phyloP scores from a whole-genome alignment of 441 rosid species.

The Aquilaria agallochum region DNA sequence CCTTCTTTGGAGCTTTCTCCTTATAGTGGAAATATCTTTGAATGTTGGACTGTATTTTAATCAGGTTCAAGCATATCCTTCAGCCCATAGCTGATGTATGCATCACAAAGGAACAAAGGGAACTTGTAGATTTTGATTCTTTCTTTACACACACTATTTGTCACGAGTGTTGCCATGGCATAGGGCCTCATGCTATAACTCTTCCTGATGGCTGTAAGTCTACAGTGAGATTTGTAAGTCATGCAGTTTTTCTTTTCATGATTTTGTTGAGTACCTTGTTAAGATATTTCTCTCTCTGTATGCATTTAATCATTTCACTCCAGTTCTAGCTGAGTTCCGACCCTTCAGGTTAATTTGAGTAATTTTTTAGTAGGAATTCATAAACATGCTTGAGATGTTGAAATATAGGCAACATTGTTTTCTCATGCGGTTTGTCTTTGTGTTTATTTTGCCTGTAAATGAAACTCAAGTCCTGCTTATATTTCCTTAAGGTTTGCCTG shows the following conservation, averaged over 20 bases:
- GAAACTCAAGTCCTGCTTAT: too few species aligned
- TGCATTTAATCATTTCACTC: too few species aligned
- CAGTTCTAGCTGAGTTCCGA: too few species aligned
- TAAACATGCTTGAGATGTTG: too few species aligned
- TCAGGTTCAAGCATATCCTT: slow-evolving; percentile 87
- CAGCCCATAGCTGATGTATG: slow-evolving; percentile 76
- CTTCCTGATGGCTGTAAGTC: slow-evolving; percentile 87
- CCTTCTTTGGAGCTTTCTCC: background rate
- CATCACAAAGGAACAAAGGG: slow-evolving; percentile 62
- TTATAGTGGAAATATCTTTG: background rate
- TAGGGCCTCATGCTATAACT: slow-evolving; percentile 88
- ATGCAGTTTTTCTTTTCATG: background rate
- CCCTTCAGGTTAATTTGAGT: too few species aligned
- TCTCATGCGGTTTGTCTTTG: too few species aligned
- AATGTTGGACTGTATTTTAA: slow-evolving; percentile 9
- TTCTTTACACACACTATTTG: slow-evolving; percentile 93
- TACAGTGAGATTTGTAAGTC: slow-evolving; percentile 84
- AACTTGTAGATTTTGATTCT: slow-evolving; percentile 90
- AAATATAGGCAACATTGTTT: too few species aligned
- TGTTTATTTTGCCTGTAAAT: too few species aligned
- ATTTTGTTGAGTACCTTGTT: too few species aligned
- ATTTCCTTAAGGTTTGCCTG: too few species aligned
- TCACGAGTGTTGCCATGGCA: slow-evolving; percentile 98
- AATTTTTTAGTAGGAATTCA: too few species aligned
- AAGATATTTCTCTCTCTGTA: too few species aligned